phyloP scores from a whole-genome alignment of 2,329 filamentous ascomycete species.

The Amauroascus verrucosus region DNA sequence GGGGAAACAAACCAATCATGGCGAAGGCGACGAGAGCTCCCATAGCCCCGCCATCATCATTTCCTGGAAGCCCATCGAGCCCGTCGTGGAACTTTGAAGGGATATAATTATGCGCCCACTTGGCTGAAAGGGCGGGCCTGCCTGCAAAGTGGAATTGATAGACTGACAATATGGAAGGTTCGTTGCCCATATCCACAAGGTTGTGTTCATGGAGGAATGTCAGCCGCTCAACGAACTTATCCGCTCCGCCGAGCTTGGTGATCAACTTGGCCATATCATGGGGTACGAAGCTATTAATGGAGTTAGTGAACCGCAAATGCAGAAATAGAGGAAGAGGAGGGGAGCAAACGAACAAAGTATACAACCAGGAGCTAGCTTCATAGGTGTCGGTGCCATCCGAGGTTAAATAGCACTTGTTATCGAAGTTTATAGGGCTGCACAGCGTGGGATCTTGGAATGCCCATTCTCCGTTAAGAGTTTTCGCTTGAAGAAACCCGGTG shows the following conservation, averaged over 20 bases:
- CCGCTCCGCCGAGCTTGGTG: constrained; percentile 49
- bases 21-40: constrained; percentile 54
- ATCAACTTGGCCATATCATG: constrained; percentile 48
- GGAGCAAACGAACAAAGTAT: constrained; percentile 49
- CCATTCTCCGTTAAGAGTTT: constrained; percentile 58
- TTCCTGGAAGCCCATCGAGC: constrained; percentile 53
- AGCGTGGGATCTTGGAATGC: constrained; percentile 57
- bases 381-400: constrained; percentile 55
- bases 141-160: constrained; percentile 62
- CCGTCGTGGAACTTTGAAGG: constrained; percentile 53
- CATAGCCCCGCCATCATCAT: constrained; percentile 63
- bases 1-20: constrained; percentile 62
- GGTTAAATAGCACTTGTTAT: constrained; percentile 41
- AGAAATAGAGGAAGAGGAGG: background rate
- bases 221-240: constrained; percentile 49
- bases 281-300: constrained; percentile 45
- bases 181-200: constrained; percentile 57
- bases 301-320: background rate
- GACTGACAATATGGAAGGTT: constrained; percentile 53
- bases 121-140: constrained; percentile 44
- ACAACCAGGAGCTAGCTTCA: constrained; percentile 62
- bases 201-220: constrained; percentile 54
- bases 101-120: constrained; percentile 54
- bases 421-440: constrained; percentile 49
- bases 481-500: constrained; percentile 61